phyloP scores from a whole-genome alignment of 2,329 filamentous ascomycete genomes.

The Periconia macrospinosa region DNA sequence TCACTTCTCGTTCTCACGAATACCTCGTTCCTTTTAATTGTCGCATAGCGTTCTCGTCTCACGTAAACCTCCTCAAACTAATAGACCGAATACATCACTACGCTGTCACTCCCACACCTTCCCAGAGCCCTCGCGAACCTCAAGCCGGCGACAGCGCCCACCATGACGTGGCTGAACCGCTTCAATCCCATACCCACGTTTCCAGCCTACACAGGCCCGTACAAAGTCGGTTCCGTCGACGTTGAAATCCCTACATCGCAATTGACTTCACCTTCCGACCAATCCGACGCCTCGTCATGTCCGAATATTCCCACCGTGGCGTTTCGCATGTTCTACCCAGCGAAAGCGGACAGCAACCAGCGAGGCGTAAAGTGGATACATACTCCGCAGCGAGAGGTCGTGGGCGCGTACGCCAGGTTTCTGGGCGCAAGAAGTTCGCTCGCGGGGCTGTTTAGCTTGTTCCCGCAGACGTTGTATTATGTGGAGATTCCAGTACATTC shows the following conservation, averaged over 20 bases:
- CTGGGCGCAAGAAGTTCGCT: conserved; percentile 52
- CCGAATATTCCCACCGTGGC: conserved; percentile 68
- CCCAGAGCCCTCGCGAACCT: conserved; percentile 8
- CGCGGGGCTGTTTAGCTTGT: conserved; percentile 39
- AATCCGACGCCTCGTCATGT: conserved; percentile 52
- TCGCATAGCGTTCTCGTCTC: neutral
- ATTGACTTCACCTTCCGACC: conserved; percentile 48
- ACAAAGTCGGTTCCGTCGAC: conserved; percentile 78
- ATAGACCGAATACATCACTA: conserved; percentile 9
- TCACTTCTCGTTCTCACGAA: neutral
- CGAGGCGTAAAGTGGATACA: conserved; percentile 76
- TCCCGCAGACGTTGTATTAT: conserved; percentile 73
- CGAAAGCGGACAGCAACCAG: conserved; percentile 41
- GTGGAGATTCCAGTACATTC: conserved; percentile 72
- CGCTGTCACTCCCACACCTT: conserved; percentile 31
- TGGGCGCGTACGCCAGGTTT: conserved; percentile 77
- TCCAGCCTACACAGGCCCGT: conserved; percentile 74
- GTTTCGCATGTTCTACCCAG: conserved; percentile 81
- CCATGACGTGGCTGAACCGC: conserved; percentile 46
- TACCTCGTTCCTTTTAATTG: neutral
- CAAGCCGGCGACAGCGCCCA: conserved; percentile 10
- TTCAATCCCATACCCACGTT: conserved; percentile 73
- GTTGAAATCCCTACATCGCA: conserved; percentile 72
- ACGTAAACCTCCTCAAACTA: neutral
- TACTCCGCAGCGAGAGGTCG: conserved; percentile 71